phyloP scores from a whole-genome alignment of 73 alveolate species.

The Loxodes magnus region DNA sequence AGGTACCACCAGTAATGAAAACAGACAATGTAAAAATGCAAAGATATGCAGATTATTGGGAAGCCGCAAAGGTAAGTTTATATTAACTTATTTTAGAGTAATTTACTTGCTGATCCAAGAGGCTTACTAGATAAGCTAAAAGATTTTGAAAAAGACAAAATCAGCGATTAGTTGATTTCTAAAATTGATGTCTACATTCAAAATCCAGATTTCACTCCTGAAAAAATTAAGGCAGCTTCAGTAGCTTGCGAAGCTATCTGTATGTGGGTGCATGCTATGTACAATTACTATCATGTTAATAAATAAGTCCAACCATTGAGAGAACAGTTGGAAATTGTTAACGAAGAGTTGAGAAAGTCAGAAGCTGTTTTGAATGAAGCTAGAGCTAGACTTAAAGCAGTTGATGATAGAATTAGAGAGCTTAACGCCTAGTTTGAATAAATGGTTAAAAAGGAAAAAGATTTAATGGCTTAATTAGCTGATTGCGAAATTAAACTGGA shows the following conservation, averaged over 20 bases:
- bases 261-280: constrained; percentile 71
- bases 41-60: constrained; percentile 70
- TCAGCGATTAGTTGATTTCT: constrained; percentile 23
- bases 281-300: constrained; percentile 37
- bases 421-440: constrained; percentile 32
- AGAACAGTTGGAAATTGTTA: neutral
- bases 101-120: constrained; percentile 62
- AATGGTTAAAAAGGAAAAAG: constrained; percentile 30
- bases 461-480: constrained; percentile 40
- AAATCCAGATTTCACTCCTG: constrained; percentile 37
- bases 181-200: constrained; percentile 33
- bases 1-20: constrained; percentile 15
- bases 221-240: constrained; percentile 47
- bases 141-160: constrained; percentile 60
- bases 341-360: constrained; percentile 24
- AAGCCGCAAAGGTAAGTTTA: constrained; percentile 20
- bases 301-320: constrained; percentile 2
- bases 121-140: constrained; percentile 40
- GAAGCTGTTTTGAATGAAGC: constrained; percentile 43
- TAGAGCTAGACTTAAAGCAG: constrained; percentile 45
- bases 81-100: constrained; percentile 8
- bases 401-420: constrained; percentile 40
- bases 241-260: constrained; percentile 56
- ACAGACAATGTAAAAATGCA: constrained; percentile 38
- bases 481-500: constrained; percentile 88